Conservation (phyloP, 768 basidiomycete genomes). For the Lentinula raphanica region DNA sequence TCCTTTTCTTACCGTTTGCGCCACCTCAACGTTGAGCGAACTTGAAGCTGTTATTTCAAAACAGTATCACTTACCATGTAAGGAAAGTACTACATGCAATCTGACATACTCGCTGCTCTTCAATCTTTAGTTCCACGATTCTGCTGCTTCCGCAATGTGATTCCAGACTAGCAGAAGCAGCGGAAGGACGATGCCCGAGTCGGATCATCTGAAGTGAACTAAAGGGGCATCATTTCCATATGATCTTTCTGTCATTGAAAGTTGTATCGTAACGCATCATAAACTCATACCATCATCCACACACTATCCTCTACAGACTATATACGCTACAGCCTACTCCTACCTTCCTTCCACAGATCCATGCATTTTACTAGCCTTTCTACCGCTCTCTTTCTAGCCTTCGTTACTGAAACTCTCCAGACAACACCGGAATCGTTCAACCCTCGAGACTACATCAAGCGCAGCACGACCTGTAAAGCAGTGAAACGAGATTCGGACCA, state of each 20-base stretch:
- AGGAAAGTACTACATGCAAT: neutral
- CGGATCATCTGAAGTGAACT: neutral
- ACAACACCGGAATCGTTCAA: slow-evolving; percentile 23
- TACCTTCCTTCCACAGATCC: neutral
- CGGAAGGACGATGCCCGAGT: neutral
- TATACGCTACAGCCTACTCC: neutral
- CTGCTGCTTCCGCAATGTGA: neutral
- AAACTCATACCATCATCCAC: neutral
- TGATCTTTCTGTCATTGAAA: neutral
- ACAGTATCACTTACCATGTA: neutral
- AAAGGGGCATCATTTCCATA: neutral
- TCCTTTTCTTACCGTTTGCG: neutral
- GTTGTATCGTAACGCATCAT: neutral
- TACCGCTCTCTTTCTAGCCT: neutral
- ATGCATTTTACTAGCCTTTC: slow-evolving; percentile 1
- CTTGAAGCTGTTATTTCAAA: neutral
- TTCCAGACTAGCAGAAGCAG: neutral
- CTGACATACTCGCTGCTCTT: too few relatives aligned
- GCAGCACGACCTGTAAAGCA: slow-evolving; percentile 35
- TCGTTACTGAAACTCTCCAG: neutral
- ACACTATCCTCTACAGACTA: slow-evolving; percentile 1
- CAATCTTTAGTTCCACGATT: neutral
- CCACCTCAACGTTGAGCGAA: too few relatives aligned
- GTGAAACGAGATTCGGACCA: slow-evolving; percentile 30
- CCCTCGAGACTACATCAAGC: slow-evolving; percentile 30